Conservation (phyloP, 345 rosid genomes). For the Pseudoturritis turrita region DNA sequence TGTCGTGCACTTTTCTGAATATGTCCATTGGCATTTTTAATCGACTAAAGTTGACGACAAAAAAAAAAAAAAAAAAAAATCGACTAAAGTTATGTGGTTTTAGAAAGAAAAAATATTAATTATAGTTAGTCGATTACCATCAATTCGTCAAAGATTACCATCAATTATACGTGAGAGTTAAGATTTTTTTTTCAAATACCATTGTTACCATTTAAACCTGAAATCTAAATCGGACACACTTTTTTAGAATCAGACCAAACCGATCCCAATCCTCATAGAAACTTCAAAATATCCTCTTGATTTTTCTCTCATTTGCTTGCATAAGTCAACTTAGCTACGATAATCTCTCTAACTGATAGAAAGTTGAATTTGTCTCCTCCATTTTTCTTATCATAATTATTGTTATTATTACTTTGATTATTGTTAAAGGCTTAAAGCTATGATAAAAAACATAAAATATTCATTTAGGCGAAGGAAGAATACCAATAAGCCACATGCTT, state of each 20-base stretch:
- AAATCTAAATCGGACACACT: not conserved
- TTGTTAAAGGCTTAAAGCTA: not conserved
- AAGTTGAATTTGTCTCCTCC: not conserved
- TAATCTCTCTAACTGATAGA: slow-evolving; percentile 15
- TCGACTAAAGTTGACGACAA: too few species aligned
- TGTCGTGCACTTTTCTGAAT: too few species aligned
- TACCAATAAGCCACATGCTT: not conserved
- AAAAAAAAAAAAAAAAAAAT: too few species aligned
- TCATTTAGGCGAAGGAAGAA: not conserved
- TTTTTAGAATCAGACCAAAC: not conserved
- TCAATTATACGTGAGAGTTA: too few species aligned
- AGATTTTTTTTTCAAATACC: not conserved
- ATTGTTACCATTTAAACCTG: not conserved
- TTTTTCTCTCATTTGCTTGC: slow-evolving; percentile 5
- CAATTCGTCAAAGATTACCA: too few species aligned
- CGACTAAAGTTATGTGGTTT: too few species aligned
- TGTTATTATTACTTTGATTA: slow-evolving; percentile 4
- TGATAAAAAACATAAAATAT: not conserved
- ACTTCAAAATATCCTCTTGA: not conserved
- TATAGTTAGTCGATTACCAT: too few species aligned
- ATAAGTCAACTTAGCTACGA: slow-evolving; percentile 10
- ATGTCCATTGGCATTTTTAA: too few species aligned
- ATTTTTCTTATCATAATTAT: not conserved
- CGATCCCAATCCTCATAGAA: too few species aligned
- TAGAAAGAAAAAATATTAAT: too few species aligned